Percentiles rank a stretch among this genome's conserved stretches.
Evolutionary conservation across 2,329 filamentous ascomycete genomes (phyloP).

Genomic region (Xylariomycetidae sp.): DNA sequence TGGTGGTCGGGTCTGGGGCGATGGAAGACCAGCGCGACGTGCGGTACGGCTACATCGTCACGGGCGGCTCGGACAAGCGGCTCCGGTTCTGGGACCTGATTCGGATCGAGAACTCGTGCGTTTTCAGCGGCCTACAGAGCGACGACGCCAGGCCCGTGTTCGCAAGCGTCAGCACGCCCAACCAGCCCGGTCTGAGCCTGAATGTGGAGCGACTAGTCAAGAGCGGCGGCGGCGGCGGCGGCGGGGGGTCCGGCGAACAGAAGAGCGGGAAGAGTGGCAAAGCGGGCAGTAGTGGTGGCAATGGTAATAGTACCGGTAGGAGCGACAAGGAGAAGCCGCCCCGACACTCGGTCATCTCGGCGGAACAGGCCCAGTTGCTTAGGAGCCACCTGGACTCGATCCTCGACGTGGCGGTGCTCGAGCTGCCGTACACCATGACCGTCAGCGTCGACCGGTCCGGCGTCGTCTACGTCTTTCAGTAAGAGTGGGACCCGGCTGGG

Average conservation of each 20-base stretch:
- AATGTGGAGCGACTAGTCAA: slow-evolving; percentile 59
- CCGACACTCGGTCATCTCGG: slow-evolving; percentile 77
- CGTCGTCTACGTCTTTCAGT: slow-evolving; percentile 74
- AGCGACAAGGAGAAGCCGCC: slow-evolving; percentile 51
- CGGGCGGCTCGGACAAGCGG: slow-evolving; percentile 83
- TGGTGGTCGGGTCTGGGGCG: slow-evolving; percentile 67
- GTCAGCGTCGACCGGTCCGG: slow-evolving; percentile 86
- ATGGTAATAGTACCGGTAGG: slow-evolving; percentile 22
- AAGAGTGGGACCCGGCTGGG: slow-evolving; percentile 13
- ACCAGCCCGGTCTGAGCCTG: slow-evolving; percentile 44
- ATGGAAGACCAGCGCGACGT: slow-evolving; percentile 67
- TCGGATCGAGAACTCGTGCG: slow-evolving; percentile 69
- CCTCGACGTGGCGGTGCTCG: slow-evolving; percentile 81
- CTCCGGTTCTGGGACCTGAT: slow-evolving; percentile 91
- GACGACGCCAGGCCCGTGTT: slow-evolving; percentile 74
- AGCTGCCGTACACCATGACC: slow-evolving; percentile 88
- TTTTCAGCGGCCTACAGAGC: slow-evolving; percentile 71
- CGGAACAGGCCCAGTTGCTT: slow-evolving; percentile 81
- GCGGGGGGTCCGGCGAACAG: slow-evolving; percentile 21
- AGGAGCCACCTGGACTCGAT: slow-evolving; percentile 85
- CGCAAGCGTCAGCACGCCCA: slow-evolving; percentile 52
- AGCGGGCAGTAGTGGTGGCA: slow-evolving; percentile 22
- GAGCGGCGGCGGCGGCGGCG: slow-evolving; percentile 24
- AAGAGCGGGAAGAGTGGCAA: slow-evolving; percentile 20
- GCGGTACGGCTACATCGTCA: slow-evolving; percentile 78